phyloP scores from a whole-genome alignment of 2,329 filamentous ascomycete genomes.

The Scortechinia acanthostroma region DNA sequence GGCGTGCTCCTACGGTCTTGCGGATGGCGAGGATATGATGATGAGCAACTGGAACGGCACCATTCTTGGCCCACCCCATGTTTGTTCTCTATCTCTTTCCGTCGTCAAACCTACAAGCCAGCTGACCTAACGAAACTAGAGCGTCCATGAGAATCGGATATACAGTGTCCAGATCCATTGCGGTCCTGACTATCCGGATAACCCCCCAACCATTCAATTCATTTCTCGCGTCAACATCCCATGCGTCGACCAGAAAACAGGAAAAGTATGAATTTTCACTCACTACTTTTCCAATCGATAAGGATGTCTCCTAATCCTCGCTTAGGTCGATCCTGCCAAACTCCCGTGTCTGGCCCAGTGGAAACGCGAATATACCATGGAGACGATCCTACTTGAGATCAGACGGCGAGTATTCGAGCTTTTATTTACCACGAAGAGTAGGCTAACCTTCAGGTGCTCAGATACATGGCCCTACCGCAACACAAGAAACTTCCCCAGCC shows the following conservation, averaged over 20 bases:
- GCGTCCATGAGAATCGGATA: constrained; percentile 66
- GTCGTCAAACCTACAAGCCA: too few species aligned
- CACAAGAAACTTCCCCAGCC: constrained; percentile 67
- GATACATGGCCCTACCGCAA: constrained; percentile 61
- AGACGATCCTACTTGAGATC: constrained; percentile 62
- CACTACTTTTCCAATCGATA: not conserved
- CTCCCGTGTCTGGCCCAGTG: constrained; percentile 56
- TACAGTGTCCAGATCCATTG: constrained; percentile 67
- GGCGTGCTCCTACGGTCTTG: constrained; percentile 64
- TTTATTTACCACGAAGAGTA: not conserved
- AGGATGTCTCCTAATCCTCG: not conserved
- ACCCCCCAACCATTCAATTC: constrained; percentile 58
- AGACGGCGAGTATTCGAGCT: constrained; percentile 35
- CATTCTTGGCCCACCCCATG: constrained; percentile 64
- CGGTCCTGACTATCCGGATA: constrained; percentile 56
- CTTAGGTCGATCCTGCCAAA: constrained; percentile 55
- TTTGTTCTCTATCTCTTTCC: constrained; percentile 26
- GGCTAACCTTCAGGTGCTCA: constrained; percentile 16
- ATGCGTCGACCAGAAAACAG: constrained; percentile 53
- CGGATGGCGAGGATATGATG: constrained; percentile 62
- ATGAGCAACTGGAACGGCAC: constrained; percentile 72
- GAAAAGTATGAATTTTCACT: constrained; percentile 38
- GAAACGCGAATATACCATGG: constrained; percentile 67
- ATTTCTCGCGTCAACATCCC: constrained; percentile 64
- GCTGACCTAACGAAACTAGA: constrained; percentile 40